Base-by-base conservation (phyloP, 352 stramenopile species). In the Globisporangium nodosum region DNA sequence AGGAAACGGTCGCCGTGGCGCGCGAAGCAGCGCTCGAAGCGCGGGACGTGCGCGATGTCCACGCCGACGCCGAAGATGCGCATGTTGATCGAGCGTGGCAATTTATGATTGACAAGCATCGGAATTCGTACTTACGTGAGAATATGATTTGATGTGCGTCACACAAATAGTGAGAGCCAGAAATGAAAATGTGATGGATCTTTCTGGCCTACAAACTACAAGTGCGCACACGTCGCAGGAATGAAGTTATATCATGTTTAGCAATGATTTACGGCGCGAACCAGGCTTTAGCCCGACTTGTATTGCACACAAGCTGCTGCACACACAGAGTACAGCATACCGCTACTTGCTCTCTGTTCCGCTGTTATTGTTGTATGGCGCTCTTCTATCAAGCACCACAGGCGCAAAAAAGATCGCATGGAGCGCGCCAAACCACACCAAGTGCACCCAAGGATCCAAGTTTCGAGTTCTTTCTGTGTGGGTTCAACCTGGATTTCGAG, bases 1-100 rank as follows among this genome's bases (percentile, higher is more conserved):
- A 92, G 56, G 48, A 94, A 86, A 1, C 79, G 75, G 35, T 88
- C 65, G 20, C 81, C 79, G 53, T 87, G 85, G 59, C 76, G 74
- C 51, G 60, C 65, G 52, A 85, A 78, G 48, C 58, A 81, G 35
- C 61, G 66, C 37, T 74, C 61, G 37, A 94, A 71, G 60, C 85
- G 81, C 54, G 76, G 68, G 31, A 86, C 64, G 21, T 74, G 64
- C 59, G 80, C 81, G 9, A 94, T 60, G 49, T 94, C 85, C n/a
- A 85, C 79, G 49, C 85, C 85, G 37, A 94, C 61, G 48, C 85
- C 85, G 53, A 74, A 87, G 35, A 92, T 68, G 0, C 52, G 68
- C 48, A 53, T 62, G 8, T 35, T n/a, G 62, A 71, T 13, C 27
- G 18, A 20, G 16, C 39, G 30, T 1, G 11, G 1, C n/a, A 7